Base-by-base conservation (phyloP, 2,329 filamentous ascomycete genomes). In the Diaporthe caulivora region DNA sequence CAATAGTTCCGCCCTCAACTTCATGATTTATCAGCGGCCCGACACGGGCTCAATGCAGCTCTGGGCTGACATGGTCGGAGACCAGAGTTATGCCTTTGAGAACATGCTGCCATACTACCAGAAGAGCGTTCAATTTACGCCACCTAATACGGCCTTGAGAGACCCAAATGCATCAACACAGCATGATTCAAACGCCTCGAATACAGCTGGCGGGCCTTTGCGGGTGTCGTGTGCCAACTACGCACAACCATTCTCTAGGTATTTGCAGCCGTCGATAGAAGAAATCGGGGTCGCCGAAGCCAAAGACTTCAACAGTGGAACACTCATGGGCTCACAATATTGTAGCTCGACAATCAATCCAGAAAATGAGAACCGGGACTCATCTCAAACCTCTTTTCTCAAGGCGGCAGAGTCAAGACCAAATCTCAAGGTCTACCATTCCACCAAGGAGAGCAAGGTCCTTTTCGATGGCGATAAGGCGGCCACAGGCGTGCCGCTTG, bases 61-160 rank as follows among this genome's bases (percentile, higher is more conserved):
- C 31, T 68, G 64, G 64, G 64, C 64, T 11, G 42, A 68, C 29
- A n/a, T 10, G 21, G 64, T 68, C 64, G 47, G 51, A 26, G 64
- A 68, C 3, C 47, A 68, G 18, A 68, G 21, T 21, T 68, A 68
- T 29, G 55, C 64, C 4, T 68, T 68, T 26, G 64, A 55, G 64
- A 68, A 68, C 10, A 68, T 68, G 64, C 44, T 68, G 7, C 64
- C 44, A 7, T 68, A 68, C 24, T 68, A 53, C 15, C 54, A 55
- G 24, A 51, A 55, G 37, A 53, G 47, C 31, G 64, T 68, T 10
- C 44, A 68, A 6, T 55, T 68, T 17, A 54, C 64, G 1, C 64
- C 64, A 37, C 64, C 64, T 26, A 7, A 68, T 21, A 31, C 68
- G 17, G 13, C 18, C 15, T 21, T 21, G 5, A 40, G 72, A 68